Conservation (phyloP, 2,329 filamentous ascomycete species). For the Nemania sp. region DNA sequence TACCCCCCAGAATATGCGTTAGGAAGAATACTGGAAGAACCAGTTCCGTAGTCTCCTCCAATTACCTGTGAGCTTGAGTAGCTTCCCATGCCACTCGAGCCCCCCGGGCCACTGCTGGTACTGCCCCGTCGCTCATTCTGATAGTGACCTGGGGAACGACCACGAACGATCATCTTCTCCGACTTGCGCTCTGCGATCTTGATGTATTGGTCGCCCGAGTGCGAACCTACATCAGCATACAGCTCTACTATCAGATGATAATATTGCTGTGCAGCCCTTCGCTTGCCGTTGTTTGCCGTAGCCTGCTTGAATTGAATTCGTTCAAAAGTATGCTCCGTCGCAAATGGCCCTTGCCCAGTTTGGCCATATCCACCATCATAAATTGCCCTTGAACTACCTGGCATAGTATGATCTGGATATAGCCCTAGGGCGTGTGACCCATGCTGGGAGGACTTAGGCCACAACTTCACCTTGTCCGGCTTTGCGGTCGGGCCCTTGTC, state of each 20-base stretch:
- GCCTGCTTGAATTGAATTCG: slow-evolving; percentile 94
- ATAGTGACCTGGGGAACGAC: slow-evolving; percentile 80
- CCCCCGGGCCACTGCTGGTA: slow-evolving; percentile 67
- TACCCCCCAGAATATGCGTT: slow-evolving; percentile 44
- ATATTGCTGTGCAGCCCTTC: slow-evolving; percentile 87
- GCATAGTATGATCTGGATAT: slow-evolving; percentile 46
- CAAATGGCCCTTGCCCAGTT: slow-evolving; percentile 42
- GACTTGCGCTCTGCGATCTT: slow-evolving; percentile 74
- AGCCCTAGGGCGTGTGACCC: slow-evolving; percentile 50
- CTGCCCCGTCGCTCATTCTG: slow-evolving; percentile 70
- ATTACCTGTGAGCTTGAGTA: slow-evolving; percentile 47
- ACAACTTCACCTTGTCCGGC: slow-evolving; percentile 69
- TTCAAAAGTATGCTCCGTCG: slow-evolving; percentile 71
- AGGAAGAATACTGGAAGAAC: slow-evolving; percentile 46
- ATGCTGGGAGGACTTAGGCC: slow-evolving; percentile 64
- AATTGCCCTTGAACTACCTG: slow-evolving; percentile 40
- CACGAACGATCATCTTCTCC: slow-evolving; percentile 83
- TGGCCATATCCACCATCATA: slow-evolving; percentile 49
- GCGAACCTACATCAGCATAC: slow-evolving; percentile 66
- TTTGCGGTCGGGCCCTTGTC: slow-evolving; percentile 83
- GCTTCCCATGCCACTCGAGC: slow-evolving; percentile 64
- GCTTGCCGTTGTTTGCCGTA: slow-evolving; percentile 90
- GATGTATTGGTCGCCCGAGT: slow-evolving; percentile 59
- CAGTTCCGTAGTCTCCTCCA: slow-evolving; percentile 44
- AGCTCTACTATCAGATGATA: slow-evolving; percentile 90